Evolutionary conservation across 2,329 filamentous ascomycete species (phyloP).

Genomic region (Trichoderma atroviride): DNA sequence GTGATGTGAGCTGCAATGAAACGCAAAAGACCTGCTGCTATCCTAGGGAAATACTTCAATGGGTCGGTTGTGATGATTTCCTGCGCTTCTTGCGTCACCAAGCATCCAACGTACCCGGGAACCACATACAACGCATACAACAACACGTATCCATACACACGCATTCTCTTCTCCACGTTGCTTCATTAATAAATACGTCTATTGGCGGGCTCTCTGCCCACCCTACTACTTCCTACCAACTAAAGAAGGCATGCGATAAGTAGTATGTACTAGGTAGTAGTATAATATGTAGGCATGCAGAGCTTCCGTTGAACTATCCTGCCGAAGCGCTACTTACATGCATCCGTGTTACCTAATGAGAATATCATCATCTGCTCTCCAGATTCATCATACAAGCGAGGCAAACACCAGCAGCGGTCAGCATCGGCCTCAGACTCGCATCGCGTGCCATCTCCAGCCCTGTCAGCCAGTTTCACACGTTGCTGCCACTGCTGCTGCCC

Average conservation of each 20-base stretch:
- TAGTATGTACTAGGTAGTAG: too few relatives aligned
- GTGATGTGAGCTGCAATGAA: not conserved
- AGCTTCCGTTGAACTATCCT: conserved; percentile 18
- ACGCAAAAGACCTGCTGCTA: not conserved
- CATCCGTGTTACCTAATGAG: conserved; percentile 25
- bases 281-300: conserved; percentile 7
- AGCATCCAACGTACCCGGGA: not conserved
- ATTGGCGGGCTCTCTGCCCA: conserved; percentile 1
- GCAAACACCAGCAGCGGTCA: conserved; percentile 10
- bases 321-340: conserved; percentile 11
- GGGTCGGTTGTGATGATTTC: not conserved
- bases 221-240: not conserved
- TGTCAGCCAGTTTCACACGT: not conserved
- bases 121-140: not conserved
- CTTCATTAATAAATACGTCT: conserved; percentile 9
- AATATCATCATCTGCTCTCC: conserved; percentile 10
- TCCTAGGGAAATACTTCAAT: not conserved
- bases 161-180: conserved; percentile 15
- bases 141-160: conserved; percentile 2
- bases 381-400: conserved; percentile 1
- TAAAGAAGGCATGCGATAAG: not conserved
- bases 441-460: not conserved
- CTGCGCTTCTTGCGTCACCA: not conserved
- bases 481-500: not conserved
- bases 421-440: not conserved